Conservation (phyloP, 2,329 filamentous ascomycete genomes). For the Claviceps lovelessii region DNA sequence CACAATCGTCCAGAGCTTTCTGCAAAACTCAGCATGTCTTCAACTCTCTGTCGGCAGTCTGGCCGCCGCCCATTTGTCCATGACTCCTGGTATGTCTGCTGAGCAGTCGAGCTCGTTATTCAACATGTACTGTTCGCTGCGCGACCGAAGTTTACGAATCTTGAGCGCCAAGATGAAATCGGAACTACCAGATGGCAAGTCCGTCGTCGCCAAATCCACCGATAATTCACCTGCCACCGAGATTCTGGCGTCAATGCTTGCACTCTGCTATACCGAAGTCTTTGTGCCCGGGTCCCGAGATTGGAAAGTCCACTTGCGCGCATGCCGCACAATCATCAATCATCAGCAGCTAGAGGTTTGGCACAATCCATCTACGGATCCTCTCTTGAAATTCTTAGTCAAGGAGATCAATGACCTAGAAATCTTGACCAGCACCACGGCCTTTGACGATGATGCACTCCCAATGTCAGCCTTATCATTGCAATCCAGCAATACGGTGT, state of each 20-base stretch:
- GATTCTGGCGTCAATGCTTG: slow-evolving; percentile 5
- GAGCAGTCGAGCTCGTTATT: slow-evolving; percentile 1
- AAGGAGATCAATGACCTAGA: slow-evolving; percentile 6
- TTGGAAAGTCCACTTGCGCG: slow-evolving; percentile 6
- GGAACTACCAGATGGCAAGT: neutral
- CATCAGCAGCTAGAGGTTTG: neutral
- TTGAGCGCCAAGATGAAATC: slow-evolving; percentile 4
- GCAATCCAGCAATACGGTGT: neutral
- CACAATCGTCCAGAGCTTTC: slow-evolving; percentile 4
- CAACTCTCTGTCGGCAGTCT: slow-evolving; percentile 6
- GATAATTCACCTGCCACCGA: neutral
- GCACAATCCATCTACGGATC: neutral
- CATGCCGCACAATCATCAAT: slow-evolving; percentile 4
- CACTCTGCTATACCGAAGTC: slow-evolving; percentile 6
- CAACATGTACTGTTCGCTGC: neutral
- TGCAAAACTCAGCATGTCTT: slow-evolving; percentile 8
- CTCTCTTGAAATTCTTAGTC: slow-evolving; percentile 3
- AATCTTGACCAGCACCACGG: slow-evolving; percentile 1
- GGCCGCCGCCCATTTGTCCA: slow-evolving; percentile 5
- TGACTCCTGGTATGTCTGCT: neutral
- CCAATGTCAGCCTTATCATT: neutral
- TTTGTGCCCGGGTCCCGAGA: slow-evolving; percentile 4
- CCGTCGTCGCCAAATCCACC: neutral
- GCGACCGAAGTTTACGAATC: slow-evolving; percentile 1
- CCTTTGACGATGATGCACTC: slow-evolving; percentile 1